Base-by-base conservation (phyloP, 2,329 filamentous ascomycete genomes). In the Aspergillus brasiliensis region DNA sequence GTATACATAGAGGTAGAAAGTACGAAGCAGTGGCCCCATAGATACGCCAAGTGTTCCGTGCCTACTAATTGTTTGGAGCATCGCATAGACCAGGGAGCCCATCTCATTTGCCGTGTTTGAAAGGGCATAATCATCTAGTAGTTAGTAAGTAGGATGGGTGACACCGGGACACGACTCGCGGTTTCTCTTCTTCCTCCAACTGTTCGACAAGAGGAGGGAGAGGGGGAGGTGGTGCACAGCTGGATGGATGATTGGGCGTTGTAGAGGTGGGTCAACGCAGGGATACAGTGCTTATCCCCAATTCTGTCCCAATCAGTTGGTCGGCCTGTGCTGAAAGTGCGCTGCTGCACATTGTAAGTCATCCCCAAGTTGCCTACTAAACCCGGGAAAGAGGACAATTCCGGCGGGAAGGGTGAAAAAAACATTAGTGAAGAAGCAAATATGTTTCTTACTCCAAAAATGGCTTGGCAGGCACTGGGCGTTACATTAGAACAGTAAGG, bases 271-370 rank as follows among this genome's bases (percentile, higher is more conserved):
- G 68, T 66, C 63, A 53, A 44, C 58, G 49, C 66, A 65, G 65
- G 62, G 65, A 68, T 71, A 54, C 63, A 65, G 64, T 73, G 71
- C 70, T 71, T 73, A 71, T 68, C 65, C 65, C 61, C 59, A 55
- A 63, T 56, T 58, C 63, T 54, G 61, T 60, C 60, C 54, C 46
- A 65, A 61, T 37, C 56, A 52, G 59, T 56, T 61, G 59, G 61
- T 63, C 59, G 54, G 47, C 34, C 38, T 49, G 38, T 38, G 25
- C 54, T 57, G 48, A 49, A 51, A 31, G 19, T 31, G 51, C 42
- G 25, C 17, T 37, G 48, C 34, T 56, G 52, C 60, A 59, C 60
- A 56, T 60, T 54, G 55, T 25, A 38, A 49, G 46, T 49, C 27
- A 49, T 19, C 46, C 46, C 46, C 46, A 49, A 49, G 25, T 27